Conservation (phyloP, 1,139 yeast genomes). For the Wickerhamiella infanticola region DNA sequence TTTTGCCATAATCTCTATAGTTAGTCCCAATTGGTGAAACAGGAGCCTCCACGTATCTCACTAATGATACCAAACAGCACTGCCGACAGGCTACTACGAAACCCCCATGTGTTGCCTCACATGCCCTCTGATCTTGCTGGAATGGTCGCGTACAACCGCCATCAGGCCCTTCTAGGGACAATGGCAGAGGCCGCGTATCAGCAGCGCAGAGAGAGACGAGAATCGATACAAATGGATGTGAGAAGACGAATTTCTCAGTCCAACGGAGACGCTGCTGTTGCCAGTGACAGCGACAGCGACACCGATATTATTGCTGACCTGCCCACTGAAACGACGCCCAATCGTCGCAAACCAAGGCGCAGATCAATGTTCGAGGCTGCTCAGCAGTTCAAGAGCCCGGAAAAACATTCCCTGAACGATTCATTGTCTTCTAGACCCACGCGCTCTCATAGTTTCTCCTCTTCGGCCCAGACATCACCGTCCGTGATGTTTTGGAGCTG, state of each 20-base stretch:
- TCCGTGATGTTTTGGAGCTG: conserved; percentile 1
- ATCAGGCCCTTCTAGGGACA: conserved; percentile 13
- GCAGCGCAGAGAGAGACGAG: conserved; percentile 14
- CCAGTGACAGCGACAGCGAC: neutral
- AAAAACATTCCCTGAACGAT: neutral
- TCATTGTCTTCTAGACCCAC: no score
- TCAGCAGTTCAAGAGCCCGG: conserved; percentile 5
- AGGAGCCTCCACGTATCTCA: no score
- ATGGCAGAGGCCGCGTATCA: conserved; percentile 5
- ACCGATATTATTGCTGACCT: neutral
- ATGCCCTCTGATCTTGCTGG: conserved; percentile 15
- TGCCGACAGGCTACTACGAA: conserved; percentile 18
- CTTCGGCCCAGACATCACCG: neutral
- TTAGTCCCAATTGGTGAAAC: no score
- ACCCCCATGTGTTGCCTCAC: conserved; percentile 19
- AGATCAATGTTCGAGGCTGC: conserved; percentile 1
- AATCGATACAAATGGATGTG: conserved; percentile 2
- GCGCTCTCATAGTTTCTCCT: no score
- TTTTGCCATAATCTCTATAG: no score
- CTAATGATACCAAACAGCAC: conserved; percentile 16
- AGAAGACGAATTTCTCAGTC: neutral
- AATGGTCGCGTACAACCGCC: conserved; percentile 15
- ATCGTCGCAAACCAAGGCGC: neutral
- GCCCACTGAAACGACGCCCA: neutral
- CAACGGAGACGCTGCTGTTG: conserved; percentile 3